These are phyloP conservation scores for Salicornia ramosissima DNA, from an alignment of 148 eudicot species.

Conservation along the genomic window DNA sequence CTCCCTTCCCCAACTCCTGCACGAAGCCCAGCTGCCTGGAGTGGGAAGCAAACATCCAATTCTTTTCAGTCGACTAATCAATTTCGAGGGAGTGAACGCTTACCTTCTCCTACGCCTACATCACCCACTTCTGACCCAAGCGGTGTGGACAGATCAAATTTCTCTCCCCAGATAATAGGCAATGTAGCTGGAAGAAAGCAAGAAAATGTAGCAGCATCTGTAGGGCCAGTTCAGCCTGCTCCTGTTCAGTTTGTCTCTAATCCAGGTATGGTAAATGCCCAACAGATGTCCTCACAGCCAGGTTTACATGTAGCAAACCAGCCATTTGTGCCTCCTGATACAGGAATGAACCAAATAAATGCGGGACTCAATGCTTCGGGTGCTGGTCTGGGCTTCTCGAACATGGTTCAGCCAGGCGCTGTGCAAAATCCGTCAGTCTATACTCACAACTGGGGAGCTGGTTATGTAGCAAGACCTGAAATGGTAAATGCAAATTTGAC, in stretches of 20 bases:
- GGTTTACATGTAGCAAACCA: conserved; percentile 11
- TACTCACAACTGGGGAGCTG: conserved; percentile 45
- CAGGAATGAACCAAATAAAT: conserved; percentile 13
- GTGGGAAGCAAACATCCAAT: conserved; percentile 23
- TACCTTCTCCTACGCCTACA: conserved; percentile 49
- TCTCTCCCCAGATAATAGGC: conserved; percentile 25
- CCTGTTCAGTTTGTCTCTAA: conserved; percentile 24
- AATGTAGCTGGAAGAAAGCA: conserved; percentile 28
- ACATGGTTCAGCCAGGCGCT: conserved; percentile 25
- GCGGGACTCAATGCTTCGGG: conserved; percentile 12
- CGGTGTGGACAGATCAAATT: conserved; percentile 16
- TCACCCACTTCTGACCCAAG: conserved; percentile 29
- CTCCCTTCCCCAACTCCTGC: conserved; percentile 82
- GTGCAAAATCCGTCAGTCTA: conserved; percentile 37
- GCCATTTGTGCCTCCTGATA: conserved; percentile 19
- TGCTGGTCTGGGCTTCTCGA: conserved; percentile 24
- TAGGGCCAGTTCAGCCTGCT: conserved; percentile 18
- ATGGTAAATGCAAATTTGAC: conserved; percentile 14
- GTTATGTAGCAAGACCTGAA: conserved; percentile 33
- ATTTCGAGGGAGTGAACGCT: conserved; percentile 29
- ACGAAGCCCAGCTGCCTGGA: conserved; percentile 33
- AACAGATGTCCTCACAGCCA: conserved; percentile 31
- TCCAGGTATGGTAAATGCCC: conserved; percentile 27
- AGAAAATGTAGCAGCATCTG: conserved; percentile 24
- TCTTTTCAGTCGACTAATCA: conserved; percentile 28